Evolutionary conservation across 257 asterid species (phyloP), one percentile per base, ranked within the genome.

Genomic region (Gentiana straminea): DNA sequence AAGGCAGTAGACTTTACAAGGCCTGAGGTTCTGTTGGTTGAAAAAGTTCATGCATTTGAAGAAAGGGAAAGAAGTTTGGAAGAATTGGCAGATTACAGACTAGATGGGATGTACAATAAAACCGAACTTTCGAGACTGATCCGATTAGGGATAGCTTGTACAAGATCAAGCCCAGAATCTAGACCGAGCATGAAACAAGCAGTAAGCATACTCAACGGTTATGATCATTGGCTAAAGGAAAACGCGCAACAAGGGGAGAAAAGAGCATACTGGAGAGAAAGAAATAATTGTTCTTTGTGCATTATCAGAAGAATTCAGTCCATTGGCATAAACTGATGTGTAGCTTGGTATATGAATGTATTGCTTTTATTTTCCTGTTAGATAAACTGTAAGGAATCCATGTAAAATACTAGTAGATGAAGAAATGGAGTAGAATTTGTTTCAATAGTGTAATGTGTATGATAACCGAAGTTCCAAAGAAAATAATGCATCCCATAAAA

Each of bases 111-210:
- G 11, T 88, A 76, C 62, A 66, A 78, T 57, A 66, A 61, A 12
- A 65, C 57, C 69, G 98, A 88, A 66, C 6, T 87, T 69, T 70
- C 41, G 71, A 85, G 97, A 71, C 48, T 85, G n/a, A 58, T 92
- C 69, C 83, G 74, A 63, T 45, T 92, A 45, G 98, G 94, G 39
- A 62, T 83, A 13, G 89, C 95, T 2, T 91, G 97, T 63, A 88
- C 94, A 7, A 72, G 77, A 45, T 80, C 95, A 0, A 58, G 81
- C 34, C 94, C 93, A 0, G 80, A 74, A 15, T 60, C 49, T 46
- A 78, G 98, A 58, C 98, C 98, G 2, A 83, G 73, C 79, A 81
- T 81, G 79, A 85, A 81, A 78, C 95, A 85, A 75, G 88, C 85
- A 49, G 85, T 85, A 12, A 81, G 79, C 73, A 81, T 88, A 65